Evolutionary conservation across 202 grass and related monocot genomes (phyloP), one percentile per base, ranked within the genome.

Genomic region (Carex sylvatica): DNA sequence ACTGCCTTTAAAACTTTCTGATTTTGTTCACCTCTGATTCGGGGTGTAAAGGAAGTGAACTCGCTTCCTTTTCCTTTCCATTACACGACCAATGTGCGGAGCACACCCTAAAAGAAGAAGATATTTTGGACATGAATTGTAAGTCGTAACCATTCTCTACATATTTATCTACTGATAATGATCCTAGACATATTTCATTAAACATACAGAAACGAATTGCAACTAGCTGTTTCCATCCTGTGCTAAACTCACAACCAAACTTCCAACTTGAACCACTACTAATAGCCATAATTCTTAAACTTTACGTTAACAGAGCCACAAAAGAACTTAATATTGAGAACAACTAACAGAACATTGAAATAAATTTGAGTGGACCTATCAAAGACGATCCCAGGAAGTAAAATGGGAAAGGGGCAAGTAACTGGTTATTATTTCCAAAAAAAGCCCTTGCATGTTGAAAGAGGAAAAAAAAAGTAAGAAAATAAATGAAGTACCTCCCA

Each of bases 401-500:
- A 78, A 78, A 31, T 24, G 26, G 36, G 22, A 56, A 30, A 47
- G 9, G 28, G 22, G 28, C 1, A 35, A 33, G 38, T 74, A 74
- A 52, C 15, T 14, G 7, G 3, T 12, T 4, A 12, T 18, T 58
- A 44, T 18, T 54, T 54, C 1, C 13, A 31, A 16, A 60, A 58
- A 78, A 78, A 62, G 22, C 19, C 31, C 22, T 76, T 47, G 61
- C 26, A 79, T 83, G 22, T 71, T 16, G 53, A 73, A 55, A 83
- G 74, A 83, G 74, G 16, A 26, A 23, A 23, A 78, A 28, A 31
- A 30, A 71, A 22, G 77, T 30, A 81, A 11, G 58, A 56, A 62
- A 66, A 61, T 65, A 85, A 82, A 71, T 59, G 88, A 65, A 63
- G 47, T 95, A 98, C 95, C 95, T 98, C 95, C 95, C 95, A 98